phyloP scores from a whole-genome alignment of 495 filamentous ascomycete genomes.

The Amorphotheca resinae region DNA sequence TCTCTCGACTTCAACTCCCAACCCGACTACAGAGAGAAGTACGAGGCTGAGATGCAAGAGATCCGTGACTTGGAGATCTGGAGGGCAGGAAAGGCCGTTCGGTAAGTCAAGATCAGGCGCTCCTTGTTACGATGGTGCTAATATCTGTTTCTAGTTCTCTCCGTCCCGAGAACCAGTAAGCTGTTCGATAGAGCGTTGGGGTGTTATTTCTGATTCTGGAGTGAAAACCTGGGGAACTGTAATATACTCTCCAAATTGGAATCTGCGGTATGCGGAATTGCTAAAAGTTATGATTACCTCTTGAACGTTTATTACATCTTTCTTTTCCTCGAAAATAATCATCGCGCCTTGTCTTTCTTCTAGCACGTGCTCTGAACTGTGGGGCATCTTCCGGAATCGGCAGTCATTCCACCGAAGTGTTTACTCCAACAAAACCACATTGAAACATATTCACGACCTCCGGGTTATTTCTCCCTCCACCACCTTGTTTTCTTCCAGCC shows the following conservation, averaged over 20 bases:
- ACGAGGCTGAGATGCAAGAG: conserved; percentile 91
- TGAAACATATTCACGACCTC: too few species aligned
- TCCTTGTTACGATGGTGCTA: conserved; percentile 16
- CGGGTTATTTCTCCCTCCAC: too few species aligned
- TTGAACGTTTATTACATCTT: too few species aligned
- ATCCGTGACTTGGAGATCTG: conserved; percentile 97
- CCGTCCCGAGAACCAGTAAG: conserved; percentile 83
- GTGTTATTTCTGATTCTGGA: conserved; percentile 8
- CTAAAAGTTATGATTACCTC: conserved; percentile 19
- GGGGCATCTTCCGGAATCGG: conserved; percentile 13
- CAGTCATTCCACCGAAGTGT: conserved; percentile 4
- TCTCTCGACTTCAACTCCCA: conserved; percentile 92
- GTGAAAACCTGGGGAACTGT: conserved; percentile 17
- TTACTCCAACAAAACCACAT: too few species aligned
- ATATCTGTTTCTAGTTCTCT: conserved; percentile 43
- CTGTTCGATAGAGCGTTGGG: not conserved
- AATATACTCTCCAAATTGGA: conserved; percentile 16
- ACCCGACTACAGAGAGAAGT: conserved; percentile 89
- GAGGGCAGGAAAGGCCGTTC: conserved; percentile 94
- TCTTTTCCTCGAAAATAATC: too few species aligned
- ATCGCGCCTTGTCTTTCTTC: too few species aligned
- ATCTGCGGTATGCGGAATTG: conserved; percentile 19
- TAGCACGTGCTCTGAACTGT: too few species aligned
- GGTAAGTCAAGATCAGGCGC: conserved; percentile 32
- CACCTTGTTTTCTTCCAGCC: too few species aligned